phyloP scores from a whole-genome alignment of 805 yeast species.

The Spathaspora gorwiae region DNA sequence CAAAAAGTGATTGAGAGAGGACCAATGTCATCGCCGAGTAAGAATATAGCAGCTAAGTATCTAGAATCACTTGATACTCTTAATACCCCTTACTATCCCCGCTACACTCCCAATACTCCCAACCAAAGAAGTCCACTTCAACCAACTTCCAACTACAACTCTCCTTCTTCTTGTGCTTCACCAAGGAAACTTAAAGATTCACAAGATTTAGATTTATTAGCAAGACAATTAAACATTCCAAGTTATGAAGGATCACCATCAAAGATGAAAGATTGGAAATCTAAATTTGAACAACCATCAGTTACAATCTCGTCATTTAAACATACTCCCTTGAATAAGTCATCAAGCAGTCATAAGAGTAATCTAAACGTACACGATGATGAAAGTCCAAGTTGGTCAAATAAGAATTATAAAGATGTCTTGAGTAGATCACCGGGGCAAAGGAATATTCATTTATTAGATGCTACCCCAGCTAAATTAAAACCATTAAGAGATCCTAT shows the following conservation, averaged over 20 bases:
- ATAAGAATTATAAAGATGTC: conserved; percentile 14
- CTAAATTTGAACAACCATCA: conserved; percentile 37
- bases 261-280: conserved; percentile 22
- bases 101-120: conserved; percentile 16
- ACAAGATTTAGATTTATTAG: conserved; percentile 35
- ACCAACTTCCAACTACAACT: conserved; percentile 24
- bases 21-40: conserved; percentile 16
- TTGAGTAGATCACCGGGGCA: conserved; percentile 11
- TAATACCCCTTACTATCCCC: conserved; percentile 8
- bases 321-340: conserved; percentile 16
- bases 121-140: conserved; percentile 25
- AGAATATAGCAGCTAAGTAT: conserved; percentile 31
- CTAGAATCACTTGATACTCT: conserved; percentile 29
- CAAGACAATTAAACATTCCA: conserved; percentile 28
- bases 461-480: conserved; percentile 1
- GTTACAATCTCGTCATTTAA: conserved; percentile 41
- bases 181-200: conserved; percentile 8
- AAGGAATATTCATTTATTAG: background rate
- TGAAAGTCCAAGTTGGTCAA: conserved; percentile 20
- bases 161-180: conserved; percentile 3
- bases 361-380: conserved; percentile 2
- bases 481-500: conserved; percentile 5
- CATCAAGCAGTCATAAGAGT: conserved; percentile 2
- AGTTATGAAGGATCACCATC: conserved; percentile 12
- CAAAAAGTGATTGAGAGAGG: too few relatives aligned